phyloP scores from a whole-genome alignment of 192 early-diverging fungal genomes.

The Backusella luteola region DNA sequence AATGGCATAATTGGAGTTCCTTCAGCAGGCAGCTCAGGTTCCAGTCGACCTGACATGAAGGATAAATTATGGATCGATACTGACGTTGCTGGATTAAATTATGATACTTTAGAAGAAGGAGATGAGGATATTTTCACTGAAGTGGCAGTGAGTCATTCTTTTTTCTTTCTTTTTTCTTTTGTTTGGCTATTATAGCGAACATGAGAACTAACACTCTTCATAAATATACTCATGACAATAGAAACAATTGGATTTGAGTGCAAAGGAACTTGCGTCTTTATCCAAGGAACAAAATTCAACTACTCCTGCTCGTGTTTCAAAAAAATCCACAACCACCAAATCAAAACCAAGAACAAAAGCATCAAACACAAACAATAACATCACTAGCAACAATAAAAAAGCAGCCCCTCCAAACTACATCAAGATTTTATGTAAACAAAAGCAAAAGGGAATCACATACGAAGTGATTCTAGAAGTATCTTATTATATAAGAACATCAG shows the following conservation, averaged over 20 bases:
- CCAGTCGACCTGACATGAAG: background rate
- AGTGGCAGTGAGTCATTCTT: background rate
- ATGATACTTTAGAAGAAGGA: background rate
- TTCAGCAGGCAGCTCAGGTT: background rate
- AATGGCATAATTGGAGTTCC: background rate
- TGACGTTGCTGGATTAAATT: background rate
- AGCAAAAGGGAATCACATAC: conserved; percentile 8
- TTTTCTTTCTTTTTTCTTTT: background rate
- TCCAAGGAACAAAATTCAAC: background rate
- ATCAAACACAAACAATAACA: background rate
- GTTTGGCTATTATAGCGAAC: background rate
- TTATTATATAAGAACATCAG: conserved; percentile 18
- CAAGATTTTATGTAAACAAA: conserved; percentile 13
- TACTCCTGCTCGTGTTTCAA: conserved; percentile 9
- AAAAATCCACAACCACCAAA: background rate
- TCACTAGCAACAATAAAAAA: background rate
- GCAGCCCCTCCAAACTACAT: conserved; percentile 12
- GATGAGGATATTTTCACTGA: conserved; percentile 7
- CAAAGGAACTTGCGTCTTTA: conserved; percentile 1
- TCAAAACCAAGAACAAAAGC: background rate
- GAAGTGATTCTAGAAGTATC: conserved; percentile 12
- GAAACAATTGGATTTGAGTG: conserved; percentile 12
- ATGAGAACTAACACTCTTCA: background rate
- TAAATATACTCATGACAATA: background rate
- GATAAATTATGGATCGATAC: conserved; percentile 9